phyloP scores from a whole-genome alignment of 2,329 filamentous ascomycete genomes.

The Cytospora paraplurivora region DNA sequence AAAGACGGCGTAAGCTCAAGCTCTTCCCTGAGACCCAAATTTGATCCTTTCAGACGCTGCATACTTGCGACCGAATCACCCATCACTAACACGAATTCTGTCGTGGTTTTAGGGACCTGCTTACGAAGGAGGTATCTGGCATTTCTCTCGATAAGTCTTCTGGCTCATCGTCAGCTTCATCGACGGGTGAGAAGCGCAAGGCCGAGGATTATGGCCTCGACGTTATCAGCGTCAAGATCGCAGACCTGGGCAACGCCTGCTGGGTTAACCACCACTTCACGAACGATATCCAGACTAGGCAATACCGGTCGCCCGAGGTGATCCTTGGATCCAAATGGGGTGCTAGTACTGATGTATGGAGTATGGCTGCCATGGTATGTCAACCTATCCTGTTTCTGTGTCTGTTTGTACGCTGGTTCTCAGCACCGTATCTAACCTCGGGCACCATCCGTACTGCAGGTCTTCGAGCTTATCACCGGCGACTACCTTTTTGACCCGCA shows the following conservation, averaged over 20 bases:
- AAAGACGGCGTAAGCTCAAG: constrained; percentile 80
- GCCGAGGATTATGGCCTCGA: constrained; percentile 61
- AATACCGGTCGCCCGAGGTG: constrained; percentile 96
- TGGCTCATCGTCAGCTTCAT: constrained; percentile 46
- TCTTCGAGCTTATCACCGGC: constrained; percentile 95
- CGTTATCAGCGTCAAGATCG: constrained; percentile 97
- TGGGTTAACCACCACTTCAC: constrained; percentile 99
- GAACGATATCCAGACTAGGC: constrained; percentile 97
- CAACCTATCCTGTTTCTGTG: not conserved
- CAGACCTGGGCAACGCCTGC: constrained; percentile 95
- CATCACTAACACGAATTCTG: constrained; percentile 24
- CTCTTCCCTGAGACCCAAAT: not conserved
- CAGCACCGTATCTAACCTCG: constrained; percentile 8
- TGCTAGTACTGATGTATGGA: constrained; percentile 99
- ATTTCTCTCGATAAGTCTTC: constrained; percentile 84
- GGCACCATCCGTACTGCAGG: constrained; percentile 51
- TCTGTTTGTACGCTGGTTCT: not conserved
- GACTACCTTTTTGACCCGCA: constrained; percentile 99
- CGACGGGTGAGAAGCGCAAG: constrained; percentile 62
- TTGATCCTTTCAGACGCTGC: not conserved
- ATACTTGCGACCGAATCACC: not conserved
- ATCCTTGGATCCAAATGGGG: constrained; percentile 98
- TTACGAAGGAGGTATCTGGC: constrained; percentile 90
- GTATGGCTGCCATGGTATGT: constrained; percentile 97
- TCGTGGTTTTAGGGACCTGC: constrained; percentile 65